Conservation (phyloP, 495 filamentous ascomycete genomes). For the Choiromyces venosus region DNA sequence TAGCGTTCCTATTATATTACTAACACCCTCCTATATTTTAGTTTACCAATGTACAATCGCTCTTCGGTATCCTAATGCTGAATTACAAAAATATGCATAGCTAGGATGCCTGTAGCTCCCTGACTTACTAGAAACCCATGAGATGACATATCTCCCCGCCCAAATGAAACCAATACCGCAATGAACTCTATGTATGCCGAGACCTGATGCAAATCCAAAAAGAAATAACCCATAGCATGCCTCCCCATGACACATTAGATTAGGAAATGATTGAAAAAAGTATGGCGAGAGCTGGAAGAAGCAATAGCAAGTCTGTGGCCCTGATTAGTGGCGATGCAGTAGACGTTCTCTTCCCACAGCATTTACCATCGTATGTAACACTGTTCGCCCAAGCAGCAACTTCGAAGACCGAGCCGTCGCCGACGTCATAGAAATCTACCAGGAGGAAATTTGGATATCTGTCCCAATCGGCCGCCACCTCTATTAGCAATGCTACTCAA, state of each 20-base stretch:
- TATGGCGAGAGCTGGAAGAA: neutral
- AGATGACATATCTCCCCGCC: neutral
- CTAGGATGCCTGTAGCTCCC: neutral
- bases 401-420: conserved; percentile 79
- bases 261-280: neutral
- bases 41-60: neutral
- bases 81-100: neutral
- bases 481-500: conserved; percentile 3
- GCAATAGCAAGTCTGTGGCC: neutral
- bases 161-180: neutral
- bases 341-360: conserved; percentile 41
- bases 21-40: no score
- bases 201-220: neutral
- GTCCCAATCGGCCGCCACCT: conserved; percentile 52
- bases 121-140: neutral
- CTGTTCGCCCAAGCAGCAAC: conserved; percentile 81
- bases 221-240: neutral
- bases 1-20: no score
- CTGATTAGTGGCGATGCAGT: conserved; percentile 38
- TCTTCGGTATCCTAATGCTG: no score
- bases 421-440: conserved; percentile 59
- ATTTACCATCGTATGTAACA: conserved; percentile 47
- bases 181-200: neutral
- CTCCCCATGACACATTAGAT: neutral
- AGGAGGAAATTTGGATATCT: conserved; percentile 79